A percentile compares a stretch with the other conserved stretches of the same genome.
These are phyloP conservation scores for Phytomonas sp. DNA, from an alignment of 208 protist genomes.

Conservation along the genomic window DNA sequence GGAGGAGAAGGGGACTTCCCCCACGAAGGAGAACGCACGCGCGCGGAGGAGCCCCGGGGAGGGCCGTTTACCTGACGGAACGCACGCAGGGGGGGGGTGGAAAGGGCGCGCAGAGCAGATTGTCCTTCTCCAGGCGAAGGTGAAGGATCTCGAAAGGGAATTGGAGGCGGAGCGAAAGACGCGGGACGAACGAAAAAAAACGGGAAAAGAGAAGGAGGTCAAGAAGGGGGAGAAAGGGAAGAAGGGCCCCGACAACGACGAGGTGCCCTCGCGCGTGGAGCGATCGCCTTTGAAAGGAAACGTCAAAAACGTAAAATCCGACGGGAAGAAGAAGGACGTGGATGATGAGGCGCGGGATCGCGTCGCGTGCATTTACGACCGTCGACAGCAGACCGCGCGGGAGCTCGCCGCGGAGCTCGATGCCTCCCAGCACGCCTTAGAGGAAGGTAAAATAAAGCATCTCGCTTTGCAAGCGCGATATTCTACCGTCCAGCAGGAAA, in stretches of 20 bases:
- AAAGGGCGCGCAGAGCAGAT: conserved; percentile 64
- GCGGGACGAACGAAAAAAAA: background rate
- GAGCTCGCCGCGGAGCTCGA: conserved; percentile 31
- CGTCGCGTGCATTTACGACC: conserved; percentile 29
- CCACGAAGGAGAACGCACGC: background rate
- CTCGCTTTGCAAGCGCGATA: conserved; percentile 46
- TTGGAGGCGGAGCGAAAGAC: conserved; percentile 6
- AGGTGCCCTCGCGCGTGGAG: conserved; percentile 12
- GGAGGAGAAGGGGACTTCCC: background rate
- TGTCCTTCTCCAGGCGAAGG: conserved; percentile 47
- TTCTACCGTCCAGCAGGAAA: conserved; percentile 42
- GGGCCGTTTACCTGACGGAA: background rate
- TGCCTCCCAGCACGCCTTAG: conserved; percentile 15
- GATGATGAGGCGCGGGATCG: conserved; percentile 50
- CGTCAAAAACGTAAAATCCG: background rate
- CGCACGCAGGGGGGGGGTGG: conserved; percentile 28
- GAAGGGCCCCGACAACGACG: background rate
- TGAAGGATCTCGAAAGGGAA: conserved; percentile 51
- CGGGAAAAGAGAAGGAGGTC: background rate
- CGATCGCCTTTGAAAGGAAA: conserved; percentile 6
- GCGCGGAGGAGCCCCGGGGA: background rate
- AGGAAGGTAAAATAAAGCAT: conserved; percentile 27
- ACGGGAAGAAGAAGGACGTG: conserved; percentile 20
- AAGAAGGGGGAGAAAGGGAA: background rate
- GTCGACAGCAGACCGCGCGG: conserved; percentile 31